phyloP scores from a whole-genome alignment of 2,329 filamentous ascomycete genomes.

The Stylonectria norvegica region DNA sequence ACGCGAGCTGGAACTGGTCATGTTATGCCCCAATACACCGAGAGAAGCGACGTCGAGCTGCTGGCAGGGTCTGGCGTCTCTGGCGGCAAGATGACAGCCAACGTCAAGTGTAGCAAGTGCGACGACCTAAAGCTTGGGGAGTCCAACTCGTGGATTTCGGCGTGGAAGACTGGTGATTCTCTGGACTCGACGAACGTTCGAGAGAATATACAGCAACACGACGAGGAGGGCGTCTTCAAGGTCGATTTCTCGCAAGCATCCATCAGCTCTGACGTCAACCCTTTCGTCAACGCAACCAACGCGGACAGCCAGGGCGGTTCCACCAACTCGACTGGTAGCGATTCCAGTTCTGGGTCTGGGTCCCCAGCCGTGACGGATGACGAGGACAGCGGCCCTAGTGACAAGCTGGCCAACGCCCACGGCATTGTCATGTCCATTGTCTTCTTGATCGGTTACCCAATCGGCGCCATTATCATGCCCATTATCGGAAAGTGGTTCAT shows the following conservation, averaged over 20 bases:
- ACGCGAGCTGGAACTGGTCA: conserved; percentile 50
- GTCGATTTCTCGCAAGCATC: conserved; percentile 49
- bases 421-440: conserved; percentile 60
- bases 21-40: conserved; percentile 44
- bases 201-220: conserved; percentile 45
- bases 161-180: conserved; percentile 48
- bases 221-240: conserved; percentile 40
- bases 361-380: conserved; percentile 13
- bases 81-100: conserved; percentile 54
- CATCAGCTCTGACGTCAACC: conserved; percentile 48
- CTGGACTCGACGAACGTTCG: conserved; percentile 41
- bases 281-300: conserved; percentile 37
- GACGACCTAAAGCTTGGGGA: conserved; percentile 42
- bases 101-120: conserved; percentile 55
- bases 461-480: conserved; percentile 60
- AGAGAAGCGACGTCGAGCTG: conserved; percentile 46
- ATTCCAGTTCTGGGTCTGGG: conserved; percentile 4
- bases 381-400: conserved; percentile 15
- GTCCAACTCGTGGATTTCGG: conserved; percentile 49
- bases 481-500: conserved; percentile 54
- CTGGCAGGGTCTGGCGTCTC: conserved; percentile 57
- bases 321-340: not conserved
- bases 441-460: conserved; percentile 56
- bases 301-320: conserved; percentile 9
- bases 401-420: conserved; percentile 42